Evolutionary conservation across 2,329 filamentous ascomycete genomes (phyloP), one percentile per base, ranked within the genome.

Genomic region (Colletotrichum navitas): DNA sequence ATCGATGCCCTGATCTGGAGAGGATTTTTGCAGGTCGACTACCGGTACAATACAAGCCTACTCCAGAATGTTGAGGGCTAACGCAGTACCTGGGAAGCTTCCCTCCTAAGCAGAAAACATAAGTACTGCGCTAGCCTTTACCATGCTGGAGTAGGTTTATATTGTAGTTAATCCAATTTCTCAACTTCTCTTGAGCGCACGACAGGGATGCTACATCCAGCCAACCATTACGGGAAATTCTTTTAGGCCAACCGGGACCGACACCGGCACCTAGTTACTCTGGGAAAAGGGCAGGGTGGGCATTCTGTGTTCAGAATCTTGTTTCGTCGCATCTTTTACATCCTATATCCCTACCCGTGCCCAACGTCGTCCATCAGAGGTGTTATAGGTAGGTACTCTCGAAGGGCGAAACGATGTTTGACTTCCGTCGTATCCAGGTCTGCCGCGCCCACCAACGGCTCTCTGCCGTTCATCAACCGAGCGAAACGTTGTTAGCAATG

Each of bases 391-490:
- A 45, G 29, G 8, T 36, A 11, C 45, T 36, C 61, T 29, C 39
- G 39, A 54, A 65, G 60, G 51, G 63, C 63, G 41, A 70, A 71
- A 68, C 59, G 68, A 63, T 71, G 59, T 71, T 73, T 67, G 54
- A 47, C 58, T 71, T 55, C 63, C 55, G 56, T 59, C 62, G 54
- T 32, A 39, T 45, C 56, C 51, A 65, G 36, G 43, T 59, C 55
- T 67, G 52, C 69, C 64, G 60, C 56, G 56, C 24, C 39, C 67
- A 60, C 55, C 43, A 32, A 39, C 63, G n/a, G 26, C 1, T 11
- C 41, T 26, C 10, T 49, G 16, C 29, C 41, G 32, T 24, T 12
- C 41, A 47, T 45, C 36, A 18, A 12, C 26, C 16, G 32, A 60
- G 58, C 14, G 24, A 47, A 34, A n/a, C 39, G 36, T 16, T 47